A percentile compares a stretch with the other conserved stretches of the same genome.
Evolutionary conservation across 768 basidiomycete species (phyloP).

Genomic region (Leccinum obscurum): DNA sequence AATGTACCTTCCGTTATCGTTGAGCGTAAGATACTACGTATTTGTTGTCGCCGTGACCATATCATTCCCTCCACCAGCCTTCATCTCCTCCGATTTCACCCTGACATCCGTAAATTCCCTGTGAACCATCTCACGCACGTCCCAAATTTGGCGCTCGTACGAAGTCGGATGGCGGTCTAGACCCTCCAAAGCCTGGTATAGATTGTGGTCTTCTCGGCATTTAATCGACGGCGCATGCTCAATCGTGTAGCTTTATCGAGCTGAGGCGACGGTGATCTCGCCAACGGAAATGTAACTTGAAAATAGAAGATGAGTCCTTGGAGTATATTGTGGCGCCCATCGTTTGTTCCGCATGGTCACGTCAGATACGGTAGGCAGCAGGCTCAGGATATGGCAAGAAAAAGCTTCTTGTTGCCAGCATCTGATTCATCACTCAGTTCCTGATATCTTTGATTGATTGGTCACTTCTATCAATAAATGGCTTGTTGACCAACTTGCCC

Average conservation of each 20-base stretch:
- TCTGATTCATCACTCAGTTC: too few species aligned
- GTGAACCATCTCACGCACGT: not conserved
- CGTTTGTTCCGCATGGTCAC: not conserved
- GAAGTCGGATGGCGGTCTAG: not conserved
- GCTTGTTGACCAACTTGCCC: not conserved
- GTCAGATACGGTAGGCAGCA: not conserved
- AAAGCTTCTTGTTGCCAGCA: not conserved
- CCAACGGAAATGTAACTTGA: not conserved
- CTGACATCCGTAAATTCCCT: not conserved
- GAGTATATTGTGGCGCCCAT: not conserved
- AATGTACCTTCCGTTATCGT: not conserved
- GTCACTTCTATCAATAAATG: not conserved
- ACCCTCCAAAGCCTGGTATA: not conserved
- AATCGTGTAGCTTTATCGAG: not conserved
- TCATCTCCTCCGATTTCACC: not conserved
- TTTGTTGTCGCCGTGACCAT: not conserved
- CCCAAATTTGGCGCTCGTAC: not conserved
- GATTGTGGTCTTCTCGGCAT: not conserved
- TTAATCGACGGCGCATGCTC: not conserved
- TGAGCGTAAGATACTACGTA: not conserved
- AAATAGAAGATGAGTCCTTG: not conserved
- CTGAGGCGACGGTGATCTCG: not conserved
- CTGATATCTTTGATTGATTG: not conserved
- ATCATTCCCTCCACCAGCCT: not conserved
- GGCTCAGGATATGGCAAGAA: not conserved